These are phyloP conservation scores for Diaporthe batatas DNA, from an alignment of 2,329 filamentous ascomycete genomes.

Conservation along the genomic window DNA sequence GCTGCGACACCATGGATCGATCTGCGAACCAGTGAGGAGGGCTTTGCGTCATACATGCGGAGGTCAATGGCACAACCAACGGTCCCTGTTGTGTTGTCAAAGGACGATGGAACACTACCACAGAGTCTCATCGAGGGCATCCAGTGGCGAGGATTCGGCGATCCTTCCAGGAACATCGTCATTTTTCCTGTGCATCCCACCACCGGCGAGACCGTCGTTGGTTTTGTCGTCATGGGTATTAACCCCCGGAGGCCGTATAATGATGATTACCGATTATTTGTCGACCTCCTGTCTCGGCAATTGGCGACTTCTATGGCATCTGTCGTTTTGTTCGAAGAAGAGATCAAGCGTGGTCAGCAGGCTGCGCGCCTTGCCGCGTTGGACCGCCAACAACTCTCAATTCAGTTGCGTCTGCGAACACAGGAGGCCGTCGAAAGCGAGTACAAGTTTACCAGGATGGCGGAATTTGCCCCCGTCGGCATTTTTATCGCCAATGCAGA, in stretches of 20 bases:
- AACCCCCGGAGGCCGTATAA: constrained; percentile 86
- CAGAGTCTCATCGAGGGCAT: constrained; percentile 74
- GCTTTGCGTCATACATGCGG: constrained; percentile 82
- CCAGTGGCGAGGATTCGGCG: constrained; percentile 77
- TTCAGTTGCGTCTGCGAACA: constrained; percentile 77
- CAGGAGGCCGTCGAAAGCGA: constrained; percentile 76
- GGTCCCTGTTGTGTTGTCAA: constrained; percentile 75
- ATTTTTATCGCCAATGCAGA: constrained; percentile 84
- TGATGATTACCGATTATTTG: constrained; percentile 83
- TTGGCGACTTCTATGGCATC: constrained; percentile 85
- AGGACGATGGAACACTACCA: constrained; percentile 76
- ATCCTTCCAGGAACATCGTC: constrained; percentile 78
- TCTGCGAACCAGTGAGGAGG: constrained; percentile 75
- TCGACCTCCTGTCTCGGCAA: constrained; percentile 80
- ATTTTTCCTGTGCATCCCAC: constrained; percentile 85
- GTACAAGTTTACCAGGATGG: constrained; percentile 85
- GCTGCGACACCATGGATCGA: constrained; percentile 75
- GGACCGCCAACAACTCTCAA: constrained; percentile 81
- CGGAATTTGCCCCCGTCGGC: constrained; percentile 85
- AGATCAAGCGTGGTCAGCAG: constrained; percentile 80
- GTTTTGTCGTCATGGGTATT: constrained; percentile 82
- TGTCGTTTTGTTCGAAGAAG: constrained; percentile 85
- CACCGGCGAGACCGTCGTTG: constrained; percentile 77
- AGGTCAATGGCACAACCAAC: constrained; percentile 78
- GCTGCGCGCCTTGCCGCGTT: constrained; percentile 81